Evolutionary conservation across 345 rosid genomes (phyloP), one percentile per base, ranked within the genome.

Genomic region (Sonneratia caseolaris): DNA sequence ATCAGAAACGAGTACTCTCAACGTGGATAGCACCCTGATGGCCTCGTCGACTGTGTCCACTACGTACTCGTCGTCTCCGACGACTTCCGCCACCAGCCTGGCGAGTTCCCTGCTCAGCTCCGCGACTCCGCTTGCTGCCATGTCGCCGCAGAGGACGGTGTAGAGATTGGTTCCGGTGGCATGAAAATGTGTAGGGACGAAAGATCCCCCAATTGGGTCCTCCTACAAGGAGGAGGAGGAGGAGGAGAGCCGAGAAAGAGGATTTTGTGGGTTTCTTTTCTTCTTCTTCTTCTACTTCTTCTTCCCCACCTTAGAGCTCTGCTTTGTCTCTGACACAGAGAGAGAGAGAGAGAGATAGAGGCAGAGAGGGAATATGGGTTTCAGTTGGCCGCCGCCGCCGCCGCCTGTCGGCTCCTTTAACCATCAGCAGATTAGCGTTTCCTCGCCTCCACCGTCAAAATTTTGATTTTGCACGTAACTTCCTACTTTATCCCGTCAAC

Each of bases 91-190:
- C 3, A 78, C 74, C 15, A 84, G 72, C 57, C 79, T 80, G 75
- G 75, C 76, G 57, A 85, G 73, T 70, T 84, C 76, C 38, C 76
- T 79, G 78, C 81, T 79, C 57, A 86, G 76, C 77, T 81, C 88
- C 51, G 38, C 37, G 21, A 27, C 38, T 11, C 38, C 66, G 37
- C 7, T 35, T 35, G 9, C 19, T 62, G 66, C 37, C 66, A 62
- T 62, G 66, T 2, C 66, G 38, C 66, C 37, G 66, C 37, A 62
- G 21, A 62, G 66, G 66, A 12, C 11, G 66, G 19, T 7, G 16
- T 11, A 13, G 66, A 24, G 66, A 35, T 13, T 27, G 38, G 37
- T 15, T 32, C 37, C 38, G 37, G 66, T 62, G 66, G 27, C 66
- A 62, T 62, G 66, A 62, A 62, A 62, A 35, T 62, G 66, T 35